Percentiles rank a stretch among this genome's conserved stretches.
Conservation (phyloP, 805 yeast genomes). For the Candida peoriensis region DNA sequence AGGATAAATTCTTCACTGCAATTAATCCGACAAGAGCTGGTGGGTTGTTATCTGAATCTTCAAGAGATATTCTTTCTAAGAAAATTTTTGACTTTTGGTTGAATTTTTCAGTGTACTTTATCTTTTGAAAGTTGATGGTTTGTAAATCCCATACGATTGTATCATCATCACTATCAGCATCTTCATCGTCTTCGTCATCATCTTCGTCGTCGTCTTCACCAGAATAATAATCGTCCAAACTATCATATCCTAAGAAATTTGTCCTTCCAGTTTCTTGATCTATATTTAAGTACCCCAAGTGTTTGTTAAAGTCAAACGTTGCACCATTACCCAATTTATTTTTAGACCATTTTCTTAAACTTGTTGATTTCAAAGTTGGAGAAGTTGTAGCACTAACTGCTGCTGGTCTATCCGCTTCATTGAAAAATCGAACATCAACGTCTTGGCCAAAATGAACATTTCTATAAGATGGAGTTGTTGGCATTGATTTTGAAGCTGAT, state of each 20-base stretch:
- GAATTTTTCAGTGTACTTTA: conserved; percentile 43
- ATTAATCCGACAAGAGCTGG: conserved; percentile 59
- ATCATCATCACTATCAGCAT: conserved; percentile 17
- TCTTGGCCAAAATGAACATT: conserved; percentile 78
- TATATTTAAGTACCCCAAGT: conserved; percentile 23
- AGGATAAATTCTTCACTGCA: conserved; percentile 72
- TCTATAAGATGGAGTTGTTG: conserved; percentile 55
- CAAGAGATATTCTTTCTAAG: conserved; percentile 58
- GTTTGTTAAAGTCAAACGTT: conserved; percentile 17
- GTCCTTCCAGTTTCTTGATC: no score
- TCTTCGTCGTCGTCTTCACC: conserved; percentile 14
- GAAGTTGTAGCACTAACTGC: conserved; percentile 68
- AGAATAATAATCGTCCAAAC: conserved; percentile 22
- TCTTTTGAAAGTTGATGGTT: conserved; percentile 35
- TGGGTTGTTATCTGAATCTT: conserved; percentile 48
- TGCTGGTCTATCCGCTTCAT: conserved; percentile 67
- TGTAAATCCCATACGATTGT: conserved; percentile 40
- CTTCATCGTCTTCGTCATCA: conserved; percentile 15
- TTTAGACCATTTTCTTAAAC: conserved; percentile 19
- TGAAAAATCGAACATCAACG: conserved; percentile 67
- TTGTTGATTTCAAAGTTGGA: conserved; percentile 36
- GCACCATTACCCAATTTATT: conserved; percentile 28
- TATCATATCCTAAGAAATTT: no score
- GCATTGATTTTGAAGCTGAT: conserved; percentile 39
- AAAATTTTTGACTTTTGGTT: conserved; percentile 38